Evolutionary conservation across 257 asterid species (phyloP).

Genomic region (Fraxinus cuspidata): DNA sequence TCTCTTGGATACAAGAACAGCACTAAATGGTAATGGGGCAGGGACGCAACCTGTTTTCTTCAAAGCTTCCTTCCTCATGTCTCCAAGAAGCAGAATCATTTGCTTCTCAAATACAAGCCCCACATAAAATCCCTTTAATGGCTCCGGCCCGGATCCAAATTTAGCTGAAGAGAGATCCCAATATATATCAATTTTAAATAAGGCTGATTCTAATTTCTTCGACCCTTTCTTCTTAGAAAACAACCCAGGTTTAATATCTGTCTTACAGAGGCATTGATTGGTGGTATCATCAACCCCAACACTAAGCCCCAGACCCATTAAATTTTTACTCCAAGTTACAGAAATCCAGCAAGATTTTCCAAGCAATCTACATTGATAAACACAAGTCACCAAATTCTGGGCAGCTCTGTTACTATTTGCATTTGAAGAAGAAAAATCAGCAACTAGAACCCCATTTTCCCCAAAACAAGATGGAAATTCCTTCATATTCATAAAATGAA

Average conservation of each 20-base stretch:
- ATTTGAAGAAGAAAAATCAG: slow-evolving; percentile 37
- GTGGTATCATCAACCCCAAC: slow-evolving; percentile 37
- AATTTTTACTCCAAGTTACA: slow-evolving; percentile 42
- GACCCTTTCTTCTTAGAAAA: slow-evolving; percentile 52
- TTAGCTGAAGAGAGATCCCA: slow-evolving; percentile 52
- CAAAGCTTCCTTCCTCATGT: slow-evolving; percentile 43
- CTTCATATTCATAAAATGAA: slow-evolving; percentile 31
- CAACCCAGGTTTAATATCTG: slow-evolving; percentile 43
- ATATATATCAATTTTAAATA: slow-evolving; percentile 30
- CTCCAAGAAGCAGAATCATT: slow-evolving; percentile 46
- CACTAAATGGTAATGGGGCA: slow-evolving; percentile 20
- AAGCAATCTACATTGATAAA: slow-evolving; percentile 36
- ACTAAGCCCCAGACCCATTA: slow-evolving; percentile 48
- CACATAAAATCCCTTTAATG: slow-evolving; percentile 42
- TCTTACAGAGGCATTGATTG: slow-evolving; percentile 37
- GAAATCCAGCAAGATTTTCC: slow-evolving; percentile 45
- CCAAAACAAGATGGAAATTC: slow-evolving; percentile 56
- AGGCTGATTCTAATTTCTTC: slow-evolving; percentile 36
- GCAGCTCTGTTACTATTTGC: slow-evolving; percentile 3
- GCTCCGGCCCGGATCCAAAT: slow-evolving; percentile 54
- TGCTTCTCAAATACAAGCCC: slow-evolving; percentile 35
- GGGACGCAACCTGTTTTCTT: slow-evolving; percentile 33
- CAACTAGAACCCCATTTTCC: slow-evolving; percentile 53
- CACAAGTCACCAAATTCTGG: slow-evolving; percentile 38
- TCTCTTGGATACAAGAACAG: slow-evolving; percentile 37